phyloP scores from a whole-genome alignment of 345 rosid species.

The Pistacia vera region DNA sequence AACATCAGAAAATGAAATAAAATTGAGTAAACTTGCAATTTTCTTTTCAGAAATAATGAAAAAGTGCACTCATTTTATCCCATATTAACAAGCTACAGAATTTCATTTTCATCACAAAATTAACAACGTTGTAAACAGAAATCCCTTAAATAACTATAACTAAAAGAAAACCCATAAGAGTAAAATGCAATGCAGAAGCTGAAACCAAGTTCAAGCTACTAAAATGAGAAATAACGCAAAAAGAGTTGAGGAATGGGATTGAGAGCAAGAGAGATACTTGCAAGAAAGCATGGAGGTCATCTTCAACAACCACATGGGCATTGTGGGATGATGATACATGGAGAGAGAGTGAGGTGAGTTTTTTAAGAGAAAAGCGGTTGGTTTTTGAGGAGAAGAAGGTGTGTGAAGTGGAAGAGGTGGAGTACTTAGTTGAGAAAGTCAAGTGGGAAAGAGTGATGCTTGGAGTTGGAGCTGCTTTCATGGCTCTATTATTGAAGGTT shows the following conservation, averaged over 20 bases:
- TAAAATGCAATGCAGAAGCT: not conserved
- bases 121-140: too few species aligned
- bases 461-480: not conserved
- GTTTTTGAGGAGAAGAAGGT: not conserved
- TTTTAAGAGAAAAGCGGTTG: not conserved
- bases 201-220: not conserved
- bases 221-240: not conserved
- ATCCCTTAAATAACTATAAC: not conserved
- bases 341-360: not conserved
- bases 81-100: not conserved
- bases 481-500: not conserved
- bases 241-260: conserved; percentile 5
- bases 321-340: conserved; percentile 3
- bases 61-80: too few species aligned
- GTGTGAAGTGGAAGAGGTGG: not conserved
- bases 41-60: too few species aligned
- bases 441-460: not conserved
- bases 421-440: conserved; percentile 3
- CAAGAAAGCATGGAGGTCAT: conserved; percentile 52
- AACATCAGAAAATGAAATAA: too few species aligned
- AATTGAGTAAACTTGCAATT: too few species aligned
- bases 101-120: not conserved
- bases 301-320: conserved; percentile 35
- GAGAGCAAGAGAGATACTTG: conserved; percentile 31
- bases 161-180: not conserved